phyloP scores from a whole-genome alignment of 2,329 filamentous ascomycete species.

The Daldinia sp. region DNA sequence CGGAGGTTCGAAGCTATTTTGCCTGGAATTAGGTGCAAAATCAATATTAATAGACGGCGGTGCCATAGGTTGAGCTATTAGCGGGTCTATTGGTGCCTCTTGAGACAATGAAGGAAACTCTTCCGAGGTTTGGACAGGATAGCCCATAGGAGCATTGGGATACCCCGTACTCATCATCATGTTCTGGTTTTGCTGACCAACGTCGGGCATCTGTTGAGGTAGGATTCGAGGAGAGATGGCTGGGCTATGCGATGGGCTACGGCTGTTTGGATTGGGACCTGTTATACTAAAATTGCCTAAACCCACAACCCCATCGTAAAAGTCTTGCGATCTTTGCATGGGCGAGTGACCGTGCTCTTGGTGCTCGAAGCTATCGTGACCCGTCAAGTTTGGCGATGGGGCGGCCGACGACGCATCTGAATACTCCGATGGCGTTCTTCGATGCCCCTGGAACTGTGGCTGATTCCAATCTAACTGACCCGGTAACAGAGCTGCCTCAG shows the following conservation, averaged over 20 bases:
- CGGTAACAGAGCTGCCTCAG: constrained; percentile 64
- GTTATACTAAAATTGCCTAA: constrained; percentile 84
- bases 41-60: constrained; percentile 97
- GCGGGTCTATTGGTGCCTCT: constrained; percentile 60
- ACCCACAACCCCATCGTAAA: constrained; percentile 80
- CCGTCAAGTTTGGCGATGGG: constrained; percentile 81
- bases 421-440: constrained; percentile 86
- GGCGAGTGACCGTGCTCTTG: constrained; percentile 78
- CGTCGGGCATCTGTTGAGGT: constrained; percentile 64
- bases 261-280: constrained; percentile 72
- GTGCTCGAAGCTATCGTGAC: constrained; percentile 81
- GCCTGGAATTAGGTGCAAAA: constrained; percentile 78
- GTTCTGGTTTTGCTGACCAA: constrained; percentile 56
- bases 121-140: constrained; percentile 53
- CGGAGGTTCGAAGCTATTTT: constrained; percentile 70
- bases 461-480: constrained; percentile 65
- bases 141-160: constrained; percentile 51
- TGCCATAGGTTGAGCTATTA: constrained; percentile 76
- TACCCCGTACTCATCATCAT: constrained; percentile 57
- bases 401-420: constrained; percentile 89
- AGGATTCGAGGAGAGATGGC: constrained; percentile 70
- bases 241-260: constrained; percentile 80
- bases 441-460: constrained; percentile 78
- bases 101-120: constrained; percentile 61
- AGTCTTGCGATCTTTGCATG: constrained; percentile 77